phyloP scores from a whole-genome alignment of 306 rosid species.

The Fagus crenata region DNA sequence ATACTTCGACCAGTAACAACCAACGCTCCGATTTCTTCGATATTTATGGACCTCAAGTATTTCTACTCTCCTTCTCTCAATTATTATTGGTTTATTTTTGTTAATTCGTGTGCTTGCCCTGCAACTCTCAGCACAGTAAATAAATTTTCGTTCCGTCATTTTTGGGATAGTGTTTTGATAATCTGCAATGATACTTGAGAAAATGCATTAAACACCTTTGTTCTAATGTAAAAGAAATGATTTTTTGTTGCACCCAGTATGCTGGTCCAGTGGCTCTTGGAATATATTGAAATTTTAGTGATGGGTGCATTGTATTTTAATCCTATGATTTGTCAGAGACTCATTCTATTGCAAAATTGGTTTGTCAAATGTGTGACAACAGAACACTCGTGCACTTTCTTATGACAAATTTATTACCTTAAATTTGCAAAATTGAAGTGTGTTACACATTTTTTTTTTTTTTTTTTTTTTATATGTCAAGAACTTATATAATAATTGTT shows the following conservation, averaged over 20 bases:
- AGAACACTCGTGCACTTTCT: background rate
- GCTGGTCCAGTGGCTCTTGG: background rate
- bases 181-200: background rate
- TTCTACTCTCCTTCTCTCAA: background rate
- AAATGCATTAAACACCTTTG: background rate
- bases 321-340: background rate
- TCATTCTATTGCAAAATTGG: background rate
- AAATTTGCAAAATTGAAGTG: no score
- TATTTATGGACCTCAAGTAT: constrained; percentile 75
- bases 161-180: background rate
- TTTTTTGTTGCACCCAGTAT: background rate
- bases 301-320: constrained; percentile 2
- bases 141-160: no score
- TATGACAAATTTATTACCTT: no score
- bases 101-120: background rate
- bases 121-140: no score
- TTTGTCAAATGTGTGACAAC: background rate
- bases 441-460: no score
- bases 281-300: background rate
- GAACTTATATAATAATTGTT: background rate
- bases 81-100: background rate
- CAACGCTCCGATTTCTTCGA: constrained; percentile 52
- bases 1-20: constrained; percentile 25
- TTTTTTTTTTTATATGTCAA: background rate
- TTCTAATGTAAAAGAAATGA: background rate